Percentiles rank a stretch among this genome's conserved stretches.
Conservation (phyloP, 1,284 basidiomycete genomes). For the Microbotryum saponariae region DNA sequence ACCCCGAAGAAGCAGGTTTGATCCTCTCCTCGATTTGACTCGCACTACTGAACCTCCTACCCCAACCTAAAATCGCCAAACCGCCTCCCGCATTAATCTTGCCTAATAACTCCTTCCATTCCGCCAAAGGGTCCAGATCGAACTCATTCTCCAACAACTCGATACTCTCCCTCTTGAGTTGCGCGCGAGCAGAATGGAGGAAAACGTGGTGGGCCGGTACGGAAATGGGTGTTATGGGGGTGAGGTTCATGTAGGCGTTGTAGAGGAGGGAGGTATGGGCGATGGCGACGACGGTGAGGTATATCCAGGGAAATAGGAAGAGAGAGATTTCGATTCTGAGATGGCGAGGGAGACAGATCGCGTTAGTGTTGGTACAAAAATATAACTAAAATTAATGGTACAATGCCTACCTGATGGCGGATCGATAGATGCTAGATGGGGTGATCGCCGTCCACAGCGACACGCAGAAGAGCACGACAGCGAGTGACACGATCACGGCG, state of each 20-base stretch:
- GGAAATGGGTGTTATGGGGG: too few relatives aligned
- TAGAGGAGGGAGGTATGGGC: slow-evolving; percentile 9
- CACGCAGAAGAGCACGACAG: slow-evolving; percentile 1
- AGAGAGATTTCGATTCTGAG: slow-evolving; percentile 9
- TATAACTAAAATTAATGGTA: neutral
- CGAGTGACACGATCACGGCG: slow-evolving; percentile 6
- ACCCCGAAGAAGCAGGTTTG: too few relatives aligned
- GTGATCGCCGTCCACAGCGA: slow-evolving; percentile 8
- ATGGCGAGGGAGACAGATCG: neutral
- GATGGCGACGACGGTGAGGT: slow-evolving; percentile 5
- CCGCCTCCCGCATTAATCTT: too few relatives aligned
- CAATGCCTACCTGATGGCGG: neutral
- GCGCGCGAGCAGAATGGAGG: too few relatives aligned
- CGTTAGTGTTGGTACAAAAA: neutral
- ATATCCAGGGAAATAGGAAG: slow-evolving; percentile 15
- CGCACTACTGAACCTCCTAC: too few relatives aligned
- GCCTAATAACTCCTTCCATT: too few relatives aligned
- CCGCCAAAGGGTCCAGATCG: too few relatives aligned
- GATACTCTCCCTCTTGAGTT: too few relatives aligned
- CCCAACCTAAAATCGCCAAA: too few relatives aligned
- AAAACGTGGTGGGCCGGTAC: too few relatives aligned
- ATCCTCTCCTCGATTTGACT: too few relatives aligned
- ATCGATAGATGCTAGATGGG: neutral
- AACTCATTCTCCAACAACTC: too few relatives aligned
- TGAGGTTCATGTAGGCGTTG: slow-evolving; percentile 4